Evolutionary conservation across 139 green algal species (phyloP).

Genomic region (Closterium sp.): DNA sequence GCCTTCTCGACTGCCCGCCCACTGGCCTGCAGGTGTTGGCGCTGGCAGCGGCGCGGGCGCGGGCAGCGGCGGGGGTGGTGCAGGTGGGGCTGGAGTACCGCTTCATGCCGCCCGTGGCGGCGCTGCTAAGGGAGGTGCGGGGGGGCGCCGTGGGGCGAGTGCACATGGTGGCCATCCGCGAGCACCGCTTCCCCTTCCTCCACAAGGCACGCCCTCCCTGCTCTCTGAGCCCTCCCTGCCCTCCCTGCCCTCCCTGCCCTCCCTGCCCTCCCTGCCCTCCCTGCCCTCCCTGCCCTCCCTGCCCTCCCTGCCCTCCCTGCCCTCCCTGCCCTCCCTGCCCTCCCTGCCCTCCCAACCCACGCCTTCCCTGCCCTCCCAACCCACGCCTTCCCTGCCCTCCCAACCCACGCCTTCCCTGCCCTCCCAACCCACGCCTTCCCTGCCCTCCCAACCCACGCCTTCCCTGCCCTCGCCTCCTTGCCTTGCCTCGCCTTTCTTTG

Average conservation of each 20-base stretch:
- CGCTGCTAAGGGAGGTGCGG: constrained; percentile 14
- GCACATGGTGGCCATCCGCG: constrained; percentile 37
- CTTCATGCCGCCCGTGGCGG: constrained; percentile 36
- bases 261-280: not conserved
- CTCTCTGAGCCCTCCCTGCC: not conserved
- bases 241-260: not conserved
- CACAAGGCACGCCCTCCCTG: constrained; percentile 12
- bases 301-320: not conserved
- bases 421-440: not conserved
- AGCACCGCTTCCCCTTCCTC: constrained; percentile 46
- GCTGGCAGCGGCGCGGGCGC: not conserved
- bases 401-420: too few relatives aligned
- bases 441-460: not conserved
- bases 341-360: too few relatives aligned
- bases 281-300: not conserved
- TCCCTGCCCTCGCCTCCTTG: not conserved
- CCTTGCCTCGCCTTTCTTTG: not conserved
- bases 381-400: too few relatives aligned
- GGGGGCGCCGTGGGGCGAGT: constrained; percentile 19
- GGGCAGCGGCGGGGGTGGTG: not conserved
- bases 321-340: not conserved
- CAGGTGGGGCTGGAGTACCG: constrained; percentile 47
- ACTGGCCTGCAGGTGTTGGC: constrained; percentile 5
- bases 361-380: too few relatives aligned
- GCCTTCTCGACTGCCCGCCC: too few relatives aligned